A percentile compares a stretch with the other conserved stretches of the same genome.
Evolutionary conservation across 371 early-diverging fungal genomes (phyloP).

Genomic region (Mucor saturninus): DNA sequence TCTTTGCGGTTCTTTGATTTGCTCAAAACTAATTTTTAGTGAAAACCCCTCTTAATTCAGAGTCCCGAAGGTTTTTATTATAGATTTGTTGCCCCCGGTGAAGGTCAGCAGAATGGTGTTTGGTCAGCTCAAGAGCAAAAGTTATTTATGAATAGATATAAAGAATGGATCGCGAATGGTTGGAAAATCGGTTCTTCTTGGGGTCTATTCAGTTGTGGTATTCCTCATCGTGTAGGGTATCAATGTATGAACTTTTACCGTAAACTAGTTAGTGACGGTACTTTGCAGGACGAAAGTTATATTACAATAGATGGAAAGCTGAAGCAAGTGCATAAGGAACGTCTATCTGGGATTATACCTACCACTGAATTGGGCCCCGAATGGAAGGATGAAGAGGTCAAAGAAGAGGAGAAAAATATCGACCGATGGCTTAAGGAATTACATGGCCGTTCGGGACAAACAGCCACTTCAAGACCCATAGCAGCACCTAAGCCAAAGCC

Average conservation of each 20-base stretch:
- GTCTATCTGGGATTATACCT: conserved; percentile 38
- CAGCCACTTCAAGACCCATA: conserved; percentile 13
- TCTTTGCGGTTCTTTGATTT: background rate
- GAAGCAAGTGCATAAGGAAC: conserved; percentile 49
- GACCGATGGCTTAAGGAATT: conserved; percentile 61
- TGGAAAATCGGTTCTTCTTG: conserved; percentile 62
- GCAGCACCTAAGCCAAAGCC: conserved; percentile 23
- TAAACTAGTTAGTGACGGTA: conserved; percentile 52
- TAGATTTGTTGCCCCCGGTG: conserved; percentile 70
- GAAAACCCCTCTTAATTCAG: conserved; percentile 13
- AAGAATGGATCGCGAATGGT: conserved; percentile 57
- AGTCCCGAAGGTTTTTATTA: conserved; percentile 72
- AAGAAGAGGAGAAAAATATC: conserved; percentile 54
- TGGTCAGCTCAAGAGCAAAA: conserved; percentile 54
- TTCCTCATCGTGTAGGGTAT: conserved; percentile 69
- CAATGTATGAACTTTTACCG: conserved; percentile 70
- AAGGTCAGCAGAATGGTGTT: conserved; percentile 62
- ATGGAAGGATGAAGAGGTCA: conserved; percentile 62
- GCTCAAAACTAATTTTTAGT: conserved; percentile 3
- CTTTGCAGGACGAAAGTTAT: conserved; percentile 56
- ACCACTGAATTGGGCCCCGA: conserved; percentile 50
- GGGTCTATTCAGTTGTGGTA: conserved; percentile 63
- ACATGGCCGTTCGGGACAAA: conserved; percentile 39
- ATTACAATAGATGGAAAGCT: conserved; percentile 58
- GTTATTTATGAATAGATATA: conserved; percentile 59